Evolutionary conservation across 306 rosid species (phyloP).

Genomic region (Ormosia emarginata): DNA sequence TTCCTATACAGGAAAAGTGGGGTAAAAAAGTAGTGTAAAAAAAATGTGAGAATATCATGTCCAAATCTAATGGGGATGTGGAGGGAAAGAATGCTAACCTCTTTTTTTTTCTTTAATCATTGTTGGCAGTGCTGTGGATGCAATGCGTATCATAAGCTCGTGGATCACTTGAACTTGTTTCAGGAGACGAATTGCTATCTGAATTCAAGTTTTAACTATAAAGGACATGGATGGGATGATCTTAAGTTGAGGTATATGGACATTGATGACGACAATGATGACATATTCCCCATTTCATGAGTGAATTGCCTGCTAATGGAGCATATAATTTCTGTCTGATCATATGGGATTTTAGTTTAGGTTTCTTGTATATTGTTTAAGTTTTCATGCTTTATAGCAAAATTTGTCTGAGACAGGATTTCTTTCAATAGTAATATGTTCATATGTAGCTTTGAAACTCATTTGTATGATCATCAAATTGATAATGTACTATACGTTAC

Average conservation of each 20-base stretch:
- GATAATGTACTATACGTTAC: conserved; percentile 20
- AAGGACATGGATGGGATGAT: conserved; percentile 70
- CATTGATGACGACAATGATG: conserved; percentile 44
- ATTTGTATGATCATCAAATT: conserved; percentile 20
- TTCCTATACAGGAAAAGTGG: neutral
- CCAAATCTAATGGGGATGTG: neutral
- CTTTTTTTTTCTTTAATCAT: neutral
- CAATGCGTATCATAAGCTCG: conserved; percentile 91
- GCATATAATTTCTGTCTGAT: conserved; percentile 35
- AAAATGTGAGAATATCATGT: neutral
- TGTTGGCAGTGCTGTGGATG: conserved; percentile 82
- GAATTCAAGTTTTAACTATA: conserved; percentile 70
- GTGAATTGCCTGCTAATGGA: conserved; percentile 20
- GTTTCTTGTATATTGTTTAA: conserved; percentile 42
- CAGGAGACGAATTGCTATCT: conserved; percentile 89
- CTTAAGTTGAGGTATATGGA: conserved; percentile 63
- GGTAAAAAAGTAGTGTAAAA: neutral
- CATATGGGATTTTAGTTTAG: conserved; percentile 26
- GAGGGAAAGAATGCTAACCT: neutral
- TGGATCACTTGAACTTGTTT: conserved; percentile 90
- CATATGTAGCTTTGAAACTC: conserved; percentile 6
- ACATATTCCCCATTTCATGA: conserved; percentile 56
- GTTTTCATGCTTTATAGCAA: conserved; percentile 10
- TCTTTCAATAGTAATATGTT: conserved; percentile 23
- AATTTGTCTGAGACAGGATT: neutral